Percentiles rank a stretch among this genome's conserved stretches.
phyloP scores from a whole-genome alignment of 331 rosid species.

The Saraca asoca region DNA sequence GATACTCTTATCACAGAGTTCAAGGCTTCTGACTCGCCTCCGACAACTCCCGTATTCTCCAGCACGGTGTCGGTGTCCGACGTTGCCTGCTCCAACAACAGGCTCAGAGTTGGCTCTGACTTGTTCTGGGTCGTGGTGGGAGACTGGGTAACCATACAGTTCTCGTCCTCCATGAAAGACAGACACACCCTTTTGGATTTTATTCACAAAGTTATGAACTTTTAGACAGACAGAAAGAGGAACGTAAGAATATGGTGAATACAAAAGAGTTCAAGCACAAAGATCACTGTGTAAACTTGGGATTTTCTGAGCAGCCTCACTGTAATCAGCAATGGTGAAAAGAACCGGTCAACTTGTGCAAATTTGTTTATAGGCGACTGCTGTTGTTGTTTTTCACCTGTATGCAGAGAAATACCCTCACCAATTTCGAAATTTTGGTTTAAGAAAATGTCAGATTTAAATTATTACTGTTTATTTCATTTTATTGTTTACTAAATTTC shows the following conservation, averaged over 20 bases:
- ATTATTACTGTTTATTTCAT: neutral
- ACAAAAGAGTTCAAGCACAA: slow-evolving; percentile 12
- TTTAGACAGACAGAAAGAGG: neutral
- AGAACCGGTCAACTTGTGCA: neutral
- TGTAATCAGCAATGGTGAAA: slow-evolving; percentile 14
- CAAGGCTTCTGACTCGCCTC: slow-evolving; percentile 9
- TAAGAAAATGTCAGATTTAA: slow-evolving; percentile 33
- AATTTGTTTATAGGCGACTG: too few relatives aligned
- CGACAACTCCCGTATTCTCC: neutral
- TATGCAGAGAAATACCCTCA: neutral
- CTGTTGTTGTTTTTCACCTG: neutral
- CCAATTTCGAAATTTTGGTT: slow-evolving; percentile 5
- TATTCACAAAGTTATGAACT: neutral
- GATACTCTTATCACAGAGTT: neutral
- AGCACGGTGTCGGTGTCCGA: neutral
- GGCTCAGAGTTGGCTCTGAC: neutral
- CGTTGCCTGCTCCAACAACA: neutral
- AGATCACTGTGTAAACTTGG: slow-evolving; percentile 2
- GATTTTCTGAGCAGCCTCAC: slow-evolving; percentile 28
- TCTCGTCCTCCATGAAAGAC: slow-evolving; percentile 39
- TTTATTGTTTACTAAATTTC: too few relatives aligned
- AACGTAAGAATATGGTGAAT: neutral
- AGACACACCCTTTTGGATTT: slow-evolving; percentile 10
- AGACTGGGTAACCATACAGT: neutral
- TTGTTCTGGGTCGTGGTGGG: neutral